phyloP scores from a whole-genome alignment of 352 stramenopile species.

The Pythium scleroteichum region DNA sequence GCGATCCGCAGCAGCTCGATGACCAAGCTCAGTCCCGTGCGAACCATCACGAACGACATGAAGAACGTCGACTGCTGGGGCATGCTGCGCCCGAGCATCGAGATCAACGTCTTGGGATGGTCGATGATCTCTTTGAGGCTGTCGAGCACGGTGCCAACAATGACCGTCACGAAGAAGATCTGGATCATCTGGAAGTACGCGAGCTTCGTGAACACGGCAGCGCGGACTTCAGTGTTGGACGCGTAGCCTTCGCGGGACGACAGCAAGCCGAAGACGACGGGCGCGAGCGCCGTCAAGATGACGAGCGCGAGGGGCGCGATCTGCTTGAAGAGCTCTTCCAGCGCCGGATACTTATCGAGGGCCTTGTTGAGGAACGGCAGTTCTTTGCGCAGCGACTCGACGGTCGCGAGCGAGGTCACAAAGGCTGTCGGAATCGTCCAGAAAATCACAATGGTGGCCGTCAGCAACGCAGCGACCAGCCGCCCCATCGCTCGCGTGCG shows the following conservation, averaged over 20 bases:
- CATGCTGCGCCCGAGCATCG: conserved; percentile 74
- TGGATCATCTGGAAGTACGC: conserved; percentile 83
- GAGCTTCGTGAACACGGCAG: conserved; percentile 73
- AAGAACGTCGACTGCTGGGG: conserved; percentile 84
- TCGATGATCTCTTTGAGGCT: conserved; percentile 73
- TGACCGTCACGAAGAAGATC: conserved; percentile 81
- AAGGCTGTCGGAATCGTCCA: conserved; percentile 85
- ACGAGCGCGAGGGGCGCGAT: conserved; percentile 64
- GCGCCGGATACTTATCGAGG: conserved; percentile 59
- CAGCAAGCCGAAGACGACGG: conserved; percentile 64
- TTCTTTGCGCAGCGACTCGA: conserved; percentile 62
- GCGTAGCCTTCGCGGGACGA: conserved; percentile 66
- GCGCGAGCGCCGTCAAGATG: conserved; percentile 58
- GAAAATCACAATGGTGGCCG: conserved; percentile 69
- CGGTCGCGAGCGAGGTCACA: conserved; percentile 65
- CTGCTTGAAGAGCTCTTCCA: conserved; percentile 73
- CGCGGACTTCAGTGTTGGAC: conserved; percentile 64
- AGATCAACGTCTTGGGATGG: conserved; percentile 65
- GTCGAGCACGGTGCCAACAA: conserved; percentile 76
- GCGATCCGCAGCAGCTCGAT: conserved; percentile 68
- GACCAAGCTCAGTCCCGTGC: conserved; percentile 54
- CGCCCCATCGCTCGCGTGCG: conserved; percentile 47
- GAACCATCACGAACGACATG: conserved; percentile 81
- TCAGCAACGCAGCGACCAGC: conserved; percentile 58
- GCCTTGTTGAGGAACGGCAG: conserved; percentile 65